Evolutionary conservation across 495 filamentous ascomycete genomes (phyloP).

Genomic region (Geoglossum glabrum): DNA sequence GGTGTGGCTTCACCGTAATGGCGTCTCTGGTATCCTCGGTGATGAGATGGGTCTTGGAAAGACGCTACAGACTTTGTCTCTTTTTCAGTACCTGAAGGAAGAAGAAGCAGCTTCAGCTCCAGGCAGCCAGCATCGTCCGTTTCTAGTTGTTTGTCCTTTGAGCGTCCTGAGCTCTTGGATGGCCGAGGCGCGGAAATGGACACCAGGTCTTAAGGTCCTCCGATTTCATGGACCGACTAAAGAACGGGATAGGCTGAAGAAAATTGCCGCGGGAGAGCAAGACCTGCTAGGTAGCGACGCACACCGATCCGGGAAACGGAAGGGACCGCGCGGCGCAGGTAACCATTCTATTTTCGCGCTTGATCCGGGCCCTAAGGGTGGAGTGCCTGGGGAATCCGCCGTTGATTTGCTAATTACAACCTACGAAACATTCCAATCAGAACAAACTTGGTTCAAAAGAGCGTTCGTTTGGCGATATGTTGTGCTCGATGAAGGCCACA

Average conservation of each 20-base stretch:
- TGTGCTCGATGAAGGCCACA: slow-evolving; percentile 39
- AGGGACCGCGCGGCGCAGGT: not conserved
- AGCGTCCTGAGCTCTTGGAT: slow-evolving; percentile 38
- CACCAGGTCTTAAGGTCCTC: slow-evolving; percentile 31
- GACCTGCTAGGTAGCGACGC: slow-evolving; percentile 24
- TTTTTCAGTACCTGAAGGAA: slow-evolving; percentile 32
- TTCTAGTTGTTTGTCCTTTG: slow-evolving; percentile 39
- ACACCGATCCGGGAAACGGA: not conserved
- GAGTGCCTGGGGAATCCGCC: slow-evolving; percentile 8
- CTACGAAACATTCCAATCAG: slow-evolving; percentile 37
- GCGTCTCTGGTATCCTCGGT: slow-evolving; percentile 34
- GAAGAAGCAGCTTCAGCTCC: slow-evolving; percentile 9
- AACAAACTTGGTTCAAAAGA: slow-evolving; percentile 38
- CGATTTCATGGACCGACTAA: slow-evolving; percentile 33
- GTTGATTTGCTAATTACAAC: slow-evolving; percentile 38
- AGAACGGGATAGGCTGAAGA: slow-evolving; percentile 30
- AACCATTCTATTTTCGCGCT: slow-evolving; percentile 8
- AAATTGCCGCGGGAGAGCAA: slow-evolving; percentile 21
- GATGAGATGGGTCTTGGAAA: slow-evolving; percentile 50
- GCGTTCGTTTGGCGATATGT: slow-evolving; percentile 37
- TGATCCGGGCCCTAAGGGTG: slow-evolving; percentile 18
- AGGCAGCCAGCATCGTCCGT: slow-evolving; percentile 23
- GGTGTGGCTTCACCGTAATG: slow-evolving; percentile 35
- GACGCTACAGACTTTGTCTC: slow-evolving; percentile 36
- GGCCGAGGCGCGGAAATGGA: slow-evolving; percentile 35